phyloP scores from a whole-genome alignment of 2,329 filamentous ascomycete genomes.

The Plenodomus lindquistii region DNA sequence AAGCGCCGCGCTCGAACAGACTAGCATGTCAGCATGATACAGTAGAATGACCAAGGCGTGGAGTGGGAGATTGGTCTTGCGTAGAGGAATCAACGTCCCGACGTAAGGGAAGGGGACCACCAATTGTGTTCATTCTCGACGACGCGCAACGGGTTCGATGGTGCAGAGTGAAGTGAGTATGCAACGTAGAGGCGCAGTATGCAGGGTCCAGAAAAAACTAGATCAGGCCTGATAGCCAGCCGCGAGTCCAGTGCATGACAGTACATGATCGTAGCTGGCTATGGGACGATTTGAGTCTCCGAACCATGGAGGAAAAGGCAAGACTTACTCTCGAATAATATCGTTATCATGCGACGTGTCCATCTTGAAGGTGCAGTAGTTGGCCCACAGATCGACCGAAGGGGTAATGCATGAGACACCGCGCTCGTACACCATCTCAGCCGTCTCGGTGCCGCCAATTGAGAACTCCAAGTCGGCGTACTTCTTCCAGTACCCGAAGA shows the following conservation, averaged over 20 bases:
- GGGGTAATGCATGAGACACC: conserved; percentile 90
- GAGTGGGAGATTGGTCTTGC: neutral
- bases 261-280: conserved; percentile 22
- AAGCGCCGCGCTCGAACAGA: conserved; percentile 87
- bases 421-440: conserved; percentile 97
- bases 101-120: neutral
- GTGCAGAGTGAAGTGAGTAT: conserved; percentile 36
- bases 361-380: conserved; percentile 97
- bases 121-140: conserved; percentile 2
- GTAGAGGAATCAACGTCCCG: neutral
- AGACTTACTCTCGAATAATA: conserved; percentile 98
- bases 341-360: conserved; percentile 94
- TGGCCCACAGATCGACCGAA: conserved; percentile 95
- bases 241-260: neutral
- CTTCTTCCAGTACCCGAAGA: conserved; percentile 99
- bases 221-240: conserved; percentile 11
- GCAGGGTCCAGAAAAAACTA: conserved; percentile 23
- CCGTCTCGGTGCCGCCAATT: conserved; percentile 93
- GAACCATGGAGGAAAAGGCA: conserved; percentile 31
- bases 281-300: conserved; percentile 32
- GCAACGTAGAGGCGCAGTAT: conserved; percentile 45
- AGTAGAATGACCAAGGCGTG: neutral
- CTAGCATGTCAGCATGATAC: conserved; percentile 53
- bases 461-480: conserved; percentile 98
- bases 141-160: conserved; percentile 11